Percentiles rank a stretch among this genome's conserved stretches.
Conservation (phyloP, 495 filamentous ascomycete species). For the Hyaloscypha bicolor region DNA sequence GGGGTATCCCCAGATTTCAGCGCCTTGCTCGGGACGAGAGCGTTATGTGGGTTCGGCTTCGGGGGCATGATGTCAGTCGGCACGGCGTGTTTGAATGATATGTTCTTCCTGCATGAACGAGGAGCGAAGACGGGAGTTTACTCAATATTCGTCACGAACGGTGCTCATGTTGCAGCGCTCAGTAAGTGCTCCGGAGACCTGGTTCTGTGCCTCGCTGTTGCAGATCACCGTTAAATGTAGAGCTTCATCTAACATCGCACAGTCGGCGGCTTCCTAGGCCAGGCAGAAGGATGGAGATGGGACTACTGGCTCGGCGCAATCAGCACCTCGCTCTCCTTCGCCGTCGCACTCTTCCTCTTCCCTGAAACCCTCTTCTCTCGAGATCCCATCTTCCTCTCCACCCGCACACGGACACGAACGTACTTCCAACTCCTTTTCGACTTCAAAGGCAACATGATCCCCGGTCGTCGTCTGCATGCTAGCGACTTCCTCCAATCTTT, state of each 20-base stretch:
- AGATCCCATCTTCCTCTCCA: slow-evolving; percentile 25
- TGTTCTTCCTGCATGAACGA: slow-evolving; percentile 36
- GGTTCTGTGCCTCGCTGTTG: background rate
- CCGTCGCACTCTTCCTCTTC: slow-evolving; percentile 33
- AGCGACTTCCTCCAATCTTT: slow-evolving; percentile 34
- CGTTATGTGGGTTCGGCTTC: slow-evolving; percentile 32
- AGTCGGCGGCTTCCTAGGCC: slow-evolving; percentile 33
- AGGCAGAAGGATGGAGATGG: slow-evolving; percentile 33
- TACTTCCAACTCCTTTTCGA: slow-evolving; percentile 31
- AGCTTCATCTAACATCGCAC: background rate
- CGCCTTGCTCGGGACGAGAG: slow-evolving; percentile 27
- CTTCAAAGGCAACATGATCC: slow-evolving; percentile 33
- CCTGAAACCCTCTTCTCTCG: slow-evolving; percentile 38
- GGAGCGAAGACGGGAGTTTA: slow-evolving; percentile 37
- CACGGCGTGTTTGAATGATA: slow-evolving; percentile 33
- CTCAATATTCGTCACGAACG: slow-evolving; percentile 35
- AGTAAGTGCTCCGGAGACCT: slow-evolving; percentile 14
- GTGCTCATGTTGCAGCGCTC: slow-evolving; percentile 31
- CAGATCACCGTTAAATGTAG: background rate
- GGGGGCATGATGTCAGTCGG: slow-evolving; percentile 36
- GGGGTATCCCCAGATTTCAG: slow-evolving; percentile 26
- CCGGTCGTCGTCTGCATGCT: slow-evolving; percentile 23
- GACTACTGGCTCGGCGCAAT: slow-evolving; percentile 35
- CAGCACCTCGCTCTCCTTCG: slow-evolving; percentile 23
- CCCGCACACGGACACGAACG: slow-evolving; percentile 28